A percentile compares a stretch with the other conserved stretches of the same genome.
phyloP scores from a whole-genome alignment of 441 rosid genomes.

The Mallotus japonicus region DNA sequence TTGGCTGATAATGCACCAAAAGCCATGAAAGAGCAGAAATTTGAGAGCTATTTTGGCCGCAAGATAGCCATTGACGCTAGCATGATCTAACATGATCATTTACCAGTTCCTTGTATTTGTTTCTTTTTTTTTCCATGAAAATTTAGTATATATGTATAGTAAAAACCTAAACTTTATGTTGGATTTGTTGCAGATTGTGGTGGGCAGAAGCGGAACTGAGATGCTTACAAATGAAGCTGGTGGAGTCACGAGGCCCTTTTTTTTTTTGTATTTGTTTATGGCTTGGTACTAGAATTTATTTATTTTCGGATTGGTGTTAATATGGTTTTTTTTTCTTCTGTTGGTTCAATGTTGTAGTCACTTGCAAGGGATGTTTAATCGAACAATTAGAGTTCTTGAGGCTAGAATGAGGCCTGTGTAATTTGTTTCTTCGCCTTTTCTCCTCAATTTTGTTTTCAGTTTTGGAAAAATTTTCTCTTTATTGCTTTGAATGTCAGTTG shows the following conservation, averaged over 20 bases:
- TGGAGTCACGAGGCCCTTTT: constrained; percentile 76
- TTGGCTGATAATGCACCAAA: constrained; percentile 88
- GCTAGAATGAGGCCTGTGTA: constrained; percentile 97
- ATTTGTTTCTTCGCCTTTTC: constrained; percentile 22
- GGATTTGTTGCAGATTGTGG: constrained; percentile 61
- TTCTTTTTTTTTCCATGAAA: too few species aligned
- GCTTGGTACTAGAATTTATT: not conserved
- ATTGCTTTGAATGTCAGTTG: constrained; percentile 8
- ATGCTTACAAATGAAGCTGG: constrained; percentile 95
- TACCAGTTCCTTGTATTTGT: constrained; percentile 69
- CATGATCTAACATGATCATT: constrained; percentile 97
- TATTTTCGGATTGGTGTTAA: constrained; percentile 1
- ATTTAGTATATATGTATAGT: not conserved
- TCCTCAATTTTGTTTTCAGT: not conserved
- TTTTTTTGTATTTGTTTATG: not conserved
- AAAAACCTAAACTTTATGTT: not conserved
- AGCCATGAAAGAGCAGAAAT: constrained; percentile 79
- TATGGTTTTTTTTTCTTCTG: constrained; percentile 6
- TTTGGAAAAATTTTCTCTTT: not conserved
- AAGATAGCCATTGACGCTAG: constrained; percentile 91
- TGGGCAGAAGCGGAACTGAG: constrained; percentile 86
- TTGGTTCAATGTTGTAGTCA: constrained; percentile 45
- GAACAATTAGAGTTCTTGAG: constrained; percentile 91
- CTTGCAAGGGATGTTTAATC: constrained; percentile 89
- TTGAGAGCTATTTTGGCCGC: constrained; percentile 81